These are phyloP conservation scores for Fraxinus sp. DNA, from an alignment of 305 asterid species.

Conservation along the genomic window DNA sequence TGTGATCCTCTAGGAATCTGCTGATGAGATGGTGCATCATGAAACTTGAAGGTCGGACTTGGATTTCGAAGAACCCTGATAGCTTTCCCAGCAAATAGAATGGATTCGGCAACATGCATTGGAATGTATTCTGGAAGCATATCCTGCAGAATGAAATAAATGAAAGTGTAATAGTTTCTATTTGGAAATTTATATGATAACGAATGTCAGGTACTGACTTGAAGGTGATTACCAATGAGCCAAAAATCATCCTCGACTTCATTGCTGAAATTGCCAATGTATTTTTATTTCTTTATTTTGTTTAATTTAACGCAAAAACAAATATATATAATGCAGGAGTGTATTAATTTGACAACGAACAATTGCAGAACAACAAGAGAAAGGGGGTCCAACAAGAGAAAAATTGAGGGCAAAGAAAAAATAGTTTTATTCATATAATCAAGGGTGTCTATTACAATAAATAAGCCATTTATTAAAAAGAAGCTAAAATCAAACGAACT, in stretches of 20 bases:
- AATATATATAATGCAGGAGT: neutral
- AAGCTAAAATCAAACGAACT: neutral
- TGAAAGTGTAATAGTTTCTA: neutral
- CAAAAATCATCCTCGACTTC: neutral
- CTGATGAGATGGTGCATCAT: constrained; percentile 51
- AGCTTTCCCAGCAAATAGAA: constrained; percentile 97
- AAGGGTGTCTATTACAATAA: neutral
- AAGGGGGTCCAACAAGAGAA: neutral
- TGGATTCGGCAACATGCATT: constrained; percentile 76
- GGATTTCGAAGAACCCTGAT: constrained; percentile 94
- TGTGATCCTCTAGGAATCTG: constrained; percentile 71
- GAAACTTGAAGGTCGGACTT: constrained; percentile 55
- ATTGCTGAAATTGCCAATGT: neutral
- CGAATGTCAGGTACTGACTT: neutral
- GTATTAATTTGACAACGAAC: neutral
- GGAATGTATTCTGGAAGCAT: constrained; percentile 96
- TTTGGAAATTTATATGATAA: neutral
- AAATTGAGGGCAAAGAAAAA: neutral
- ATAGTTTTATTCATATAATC: neutral
- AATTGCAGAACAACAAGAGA: neutral
- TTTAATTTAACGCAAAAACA: neutral
- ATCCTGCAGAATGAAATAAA: constrained; percentile 56
- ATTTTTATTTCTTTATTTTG: neutral
- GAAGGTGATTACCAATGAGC: neutral
- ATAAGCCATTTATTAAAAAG: neutral